Base-by-base conservation (phyloP, 2,329 filamentous ascomycete species). In the Cordyceps militaris region DNA sequence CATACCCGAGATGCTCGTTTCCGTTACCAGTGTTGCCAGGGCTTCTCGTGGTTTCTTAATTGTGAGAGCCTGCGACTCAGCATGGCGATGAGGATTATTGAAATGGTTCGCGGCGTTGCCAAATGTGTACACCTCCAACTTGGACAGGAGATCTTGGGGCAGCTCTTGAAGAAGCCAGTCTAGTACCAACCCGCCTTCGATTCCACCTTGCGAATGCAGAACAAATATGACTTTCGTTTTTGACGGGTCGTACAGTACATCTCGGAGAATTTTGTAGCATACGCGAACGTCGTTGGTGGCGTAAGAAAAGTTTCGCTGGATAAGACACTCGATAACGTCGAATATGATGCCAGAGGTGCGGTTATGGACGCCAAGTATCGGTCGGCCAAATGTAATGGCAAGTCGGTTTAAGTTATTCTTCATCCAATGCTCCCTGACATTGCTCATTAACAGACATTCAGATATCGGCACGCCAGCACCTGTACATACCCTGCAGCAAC, bases 91-190 rank as follows among this genome's bases (percentile, higher is more conserved):
- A 0, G 88, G 89, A 62, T 91, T 90, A 69, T 91, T 91, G 74
- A 91, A 92, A 69, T 92, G 88, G 65, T 90, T 90, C 0, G 89
- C 86, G 0, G 88, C 88, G 58, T 83, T 87, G 28, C 87, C 89
- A 67, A 93, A 93, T 0, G 88, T 92, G 69, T 86, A 87, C 2
- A 93, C 81, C 69, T 93, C 88, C 0, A 91, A 77, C 64, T 90
- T 88, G 2, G 76, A 71, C 6, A 91, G 73, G 3, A 86, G 72
- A 61, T 86, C 79, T 58, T 85, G 82, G 0, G 86, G 81, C 13
- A 90, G 71, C 66, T 91, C 88, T 61, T 86, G 83, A 1, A 91
- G 75, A 2, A 93, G 77, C 86, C 88, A 89, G 71, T 94, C 89
- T 7, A 92, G 71, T 5, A 89, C 84, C 57, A 91, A 73, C 3